Percentiles rank a stretch among this genome's conserved stretches.
Evolutionary conservation across 441 rosid species (phyloP).

Genomic region (Brassica hybrid): DNA sequence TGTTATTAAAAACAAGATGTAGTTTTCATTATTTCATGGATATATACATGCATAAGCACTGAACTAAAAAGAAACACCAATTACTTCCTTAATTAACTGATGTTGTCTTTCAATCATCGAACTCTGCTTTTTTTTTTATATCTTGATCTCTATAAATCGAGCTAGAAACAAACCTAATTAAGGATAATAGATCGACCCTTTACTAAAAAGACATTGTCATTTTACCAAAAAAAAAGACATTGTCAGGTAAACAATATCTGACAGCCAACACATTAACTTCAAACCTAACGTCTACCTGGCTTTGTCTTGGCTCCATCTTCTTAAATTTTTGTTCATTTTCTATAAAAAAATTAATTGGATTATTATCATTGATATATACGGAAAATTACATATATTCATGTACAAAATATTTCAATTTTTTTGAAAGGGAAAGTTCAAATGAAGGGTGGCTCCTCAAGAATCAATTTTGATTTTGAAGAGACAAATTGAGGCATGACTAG

Average conservation of each 20-base stretch:
- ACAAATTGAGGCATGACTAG: constrained; percentile 42
- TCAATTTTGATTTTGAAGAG: constrained; percentile 42
- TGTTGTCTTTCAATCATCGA: constrained; percentile 17
- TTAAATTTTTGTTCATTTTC: constrained; percentile 30
- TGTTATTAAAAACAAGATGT: background rate
- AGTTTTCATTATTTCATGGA: background rate
- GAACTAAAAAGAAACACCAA: background rate
- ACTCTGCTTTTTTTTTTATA: constrained; percentile 9
- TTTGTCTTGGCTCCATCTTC: constrained; percentile 43
- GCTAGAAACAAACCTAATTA: constrained; percentile 36
- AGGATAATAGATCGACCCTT: constrained; percentile 29
- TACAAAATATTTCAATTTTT: constrained; percentile 24
- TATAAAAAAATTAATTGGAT: constrained; percentile 16
- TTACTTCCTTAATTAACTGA: constrained; percentile 12
- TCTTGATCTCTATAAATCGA: constrained; percentile 19
- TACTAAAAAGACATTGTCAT: too few relatives aligned
- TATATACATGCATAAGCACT: background rate
- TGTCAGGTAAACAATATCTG: constrained; percentile 43
- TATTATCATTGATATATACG: constrained; percentile 10
- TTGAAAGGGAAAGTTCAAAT: constrained; percentile 40
- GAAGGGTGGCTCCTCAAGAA: constrained; percentile 39
- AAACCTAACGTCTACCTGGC: constrained; percentile 55
- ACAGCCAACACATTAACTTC: constrained; percentile 47
- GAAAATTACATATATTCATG: background rate
- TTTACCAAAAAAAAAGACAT: too few relatives aligned